Base-by-base conservation (phyloP, 805 yeast species). In the Nakazawaea pomicola region DNA sequence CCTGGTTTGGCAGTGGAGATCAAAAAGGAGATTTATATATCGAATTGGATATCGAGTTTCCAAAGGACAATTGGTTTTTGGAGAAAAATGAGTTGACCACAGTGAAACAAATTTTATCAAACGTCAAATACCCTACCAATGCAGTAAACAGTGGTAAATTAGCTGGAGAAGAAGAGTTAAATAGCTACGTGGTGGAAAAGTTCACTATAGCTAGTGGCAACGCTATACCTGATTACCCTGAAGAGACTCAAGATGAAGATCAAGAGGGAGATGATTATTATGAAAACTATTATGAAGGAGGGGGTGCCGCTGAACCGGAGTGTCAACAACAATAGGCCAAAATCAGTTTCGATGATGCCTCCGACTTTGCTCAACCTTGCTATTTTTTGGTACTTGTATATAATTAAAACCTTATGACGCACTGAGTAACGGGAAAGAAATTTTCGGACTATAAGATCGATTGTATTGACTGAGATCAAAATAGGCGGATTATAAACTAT, bases 31-130 rank as follows among this genome's bases (percentile, higher is more conserved):
- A 85, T 57, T 62, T 89, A 48, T 88, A 78, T 52, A 67, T 89
- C 14, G 74, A 70, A 39, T 59, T 86, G n/a, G 76, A 75, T 16
- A 77, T 90, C 39, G 87, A 80, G 50, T 89, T 90, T 57, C 97
- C 96, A 2, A 69, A 70, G 27, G 95, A 88, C 58, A 75, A 80
- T 53, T 89, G 96, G 96, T 80, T 81, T 53, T 60, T 76, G 49
- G 96, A 88, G 57, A 75, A 72, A 51, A 69, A 77, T 43, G 96
- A 88, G 53, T 40, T 80, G 3, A 44, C 60, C 18, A 74, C 70
- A 46, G 62, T 84, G 39, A 68, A 64, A 48, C 74, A 76, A 44
- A 62, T 81, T 16, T 61, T 84, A 37, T 42, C 45, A 11, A 42
- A 42, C 24, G 41, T 33, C 19, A 21, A 28, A 19, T 42, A 42